Evolutionary conservation across 2,329 filamentous ascomycete genomes (phyloP).

Genomic region (Colletotrichum echinochloae): DNA sequence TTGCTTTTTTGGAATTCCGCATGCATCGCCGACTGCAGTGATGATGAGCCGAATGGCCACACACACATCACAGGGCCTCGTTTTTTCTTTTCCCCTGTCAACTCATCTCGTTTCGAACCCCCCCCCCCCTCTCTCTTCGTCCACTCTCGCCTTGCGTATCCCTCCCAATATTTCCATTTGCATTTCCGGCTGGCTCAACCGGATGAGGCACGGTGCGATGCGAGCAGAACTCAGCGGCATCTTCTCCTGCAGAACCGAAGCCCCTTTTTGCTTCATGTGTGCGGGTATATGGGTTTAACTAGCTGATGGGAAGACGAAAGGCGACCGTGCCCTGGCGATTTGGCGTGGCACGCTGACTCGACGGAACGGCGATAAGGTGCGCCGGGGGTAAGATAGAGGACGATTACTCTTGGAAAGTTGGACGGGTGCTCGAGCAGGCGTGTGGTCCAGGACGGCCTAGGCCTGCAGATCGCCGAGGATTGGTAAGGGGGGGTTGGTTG

Average conservation of each 20-base stretch:
- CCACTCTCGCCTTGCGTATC: neutral
- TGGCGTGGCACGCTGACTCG: conserved; percentile 7
- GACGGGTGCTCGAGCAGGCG: neutral
- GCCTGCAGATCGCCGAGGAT: conserved; percentile 33
- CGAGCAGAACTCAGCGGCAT: neutral
- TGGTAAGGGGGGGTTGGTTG: conserved; percentile 21
- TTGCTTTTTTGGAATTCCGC: neutral
- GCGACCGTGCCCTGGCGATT: neutral
- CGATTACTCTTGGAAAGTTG: conserved; percentile 23
- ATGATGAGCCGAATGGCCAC: conserved; percentile 10
- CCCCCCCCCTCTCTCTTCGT: too few relatives aligned
- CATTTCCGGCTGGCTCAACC: neutral
- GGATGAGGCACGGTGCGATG: neutral
- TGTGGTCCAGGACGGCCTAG: conserved; percentile 27
- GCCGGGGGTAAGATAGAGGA: conserved; percentile 10
- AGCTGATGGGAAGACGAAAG: neutral
- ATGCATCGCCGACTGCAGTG: neutral
- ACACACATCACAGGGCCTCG: conserved; percentile 1
- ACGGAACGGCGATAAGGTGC: conserved; percentile 25
- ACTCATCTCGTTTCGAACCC: conserved; percentile 21
- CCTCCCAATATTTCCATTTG: neutral
- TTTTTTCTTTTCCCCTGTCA: conserved; percentile 11
- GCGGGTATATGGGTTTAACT: conserved; percentile 3
- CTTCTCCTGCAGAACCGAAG: neutral
- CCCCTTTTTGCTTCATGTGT: neutral